Evolutionary conservation across 345 rosid genomes (phyloP).

Genomic region (thale cress (Arabidopsis thaliana)): DNA sequence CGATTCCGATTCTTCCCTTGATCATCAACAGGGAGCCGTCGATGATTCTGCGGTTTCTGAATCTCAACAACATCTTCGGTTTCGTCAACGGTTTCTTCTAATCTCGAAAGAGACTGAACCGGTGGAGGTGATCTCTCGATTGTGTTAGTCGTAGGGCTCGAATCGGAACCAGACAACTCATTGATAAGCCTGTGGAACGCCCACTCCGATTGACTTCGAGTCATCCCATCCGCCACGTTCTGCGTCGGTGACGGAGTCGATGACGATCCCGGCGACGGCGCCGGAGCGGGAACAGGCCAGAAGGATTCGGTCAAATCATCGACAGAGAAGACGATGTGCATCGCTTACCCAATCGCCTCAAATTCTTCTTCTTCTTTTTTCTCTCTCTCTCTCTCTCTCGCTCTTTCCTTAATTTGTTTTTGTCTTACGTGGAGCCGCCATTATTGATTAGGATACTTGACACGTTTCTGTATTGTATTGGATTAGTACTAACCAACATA

Average conservation of each 20-base stretch:
- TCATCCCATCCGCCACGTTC: slow-evolving; percentile 49
- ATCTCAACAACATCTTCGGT: slow-evolving; percentile 56
- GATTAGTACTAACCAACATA: background rate
- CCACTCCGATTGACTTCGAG: slow-evolving; percentile 77
- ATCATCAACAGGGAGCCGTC: slow-evolving; percentile 11
- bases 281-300: slow-evolving; percentile 54
- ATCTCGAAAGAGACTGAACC: slow-evolving; percentile 46
- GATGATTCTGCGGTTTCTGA: slow-evolving; percentile 36
- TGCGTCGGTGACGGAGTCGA: slow-evolving; percentile 3
- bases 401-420: background rate
- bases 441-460: slow-evolving; percentile 1
- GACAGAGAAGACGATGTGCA: slow-evolving; percentile 61
- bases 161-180: slow-evolving; percentile 49
- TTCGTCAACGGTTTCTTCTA: slow-evolving; percentile 43
- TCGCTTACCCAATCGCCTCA: slow-evolving; percentile 48
- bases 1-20: slow-evolving; percentile 30
- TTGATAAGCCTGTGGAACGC: slow-evolving; percentile 62
- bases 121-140: slow-evolving; percentile 43
- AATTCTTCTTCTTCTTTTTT: slow-evolving; percentile 12
- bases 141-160: slow-evolving; percentile 42
- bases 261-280: slow-evolving; percentile 29
- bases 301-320: slow-evolving; percentile 75
- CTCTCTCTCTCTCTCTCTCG: background rate
- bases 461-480: slow-evolving; percentile 35
- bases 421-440: slow-evolving; percentile 43